Base-by-base conservation (phyloP, 352 stramenopile species). In the Achlya hypogyna region DNA sequence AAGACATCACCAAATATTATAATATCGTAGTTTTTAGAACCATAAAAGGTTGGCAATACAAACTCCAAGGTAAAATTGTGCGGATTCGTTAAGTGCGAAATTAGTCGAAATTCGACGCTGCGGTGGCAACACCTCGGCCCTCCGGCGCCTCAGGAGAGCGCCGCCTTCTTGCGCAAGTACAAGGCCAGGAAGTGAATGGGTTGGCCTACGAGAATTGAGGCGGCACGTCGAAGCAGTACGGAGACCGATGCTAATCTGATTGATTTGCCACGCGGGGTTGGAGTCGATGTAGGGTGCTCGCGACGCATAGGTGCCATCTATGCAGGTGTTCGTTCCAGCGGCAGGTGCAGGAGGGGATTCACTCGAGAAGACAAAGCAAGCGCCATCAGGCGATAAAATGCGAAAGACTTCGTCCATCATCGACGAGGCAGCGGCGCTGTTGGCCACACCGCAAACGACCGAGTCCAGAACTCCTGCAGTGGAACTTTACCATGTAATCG, bases 341-440 rank as follows among this genome's bases (percentile, higher is more conserved):
- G 6, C 34, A 42, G 16, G 31, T 27, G 34, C 10, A 23, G 20
- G 28, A 22, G 23, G 10, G 23, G 23, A 18, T 20, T 22, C 28
- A 66, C 59, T 66, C 22, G 59, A 66, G 28, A 66, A 66, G 59
- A 66, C 28, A 23, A 66, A 66, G 29, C 43, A 66, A 3, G 38
- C 38, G 20, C 59, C 40, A 31, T 27, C 27, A 9, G 34, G 5
- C 22, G 28, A 20, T 9, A 66, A 31, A 25, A 66, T n/a, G 18
- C 59, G 59, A 14, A 23, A 18, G 23, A 66, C 29, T 66, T 66
- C 59, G 47, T 53, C 10, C 34, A 66, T 58, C 59, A 66, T 66
- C n/a, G 20, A n/a, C 22, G 23, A 38, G 4, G 59, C 59, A 23
- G 38, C 59, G 16, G 43, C 59, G 23, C 28, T 35, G 34, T 66